phyloP scores from a whole-genome alignment of 2,329 filamentous ascomycete genomes.

The Chaetothyriales sp. region DNA sequence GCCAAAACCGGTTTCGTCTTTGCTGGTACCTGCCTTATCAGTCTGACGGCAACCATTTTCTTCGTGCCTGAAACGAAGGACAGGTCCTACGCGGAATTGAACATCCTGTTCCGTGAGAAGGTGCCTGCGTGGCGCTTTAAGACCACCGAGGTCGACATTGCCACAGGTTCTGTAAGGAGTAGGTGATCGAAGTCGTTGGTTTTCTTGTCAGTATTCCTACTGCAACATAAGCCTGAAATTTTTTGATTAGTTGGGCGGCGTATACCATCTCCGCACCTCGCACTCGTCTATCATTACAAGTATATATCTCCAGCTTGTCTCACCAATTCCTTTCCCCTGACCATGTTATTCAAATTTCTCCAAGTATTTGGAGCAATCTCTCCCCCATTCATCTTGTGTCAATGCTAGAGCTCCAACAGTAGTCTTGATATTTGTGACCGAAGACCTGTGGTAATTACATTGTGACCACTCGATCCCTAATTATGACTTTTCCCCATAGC shows the following conservation, averaged over 20 bases:
- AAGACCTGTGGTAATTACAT: too few relatives aligned
- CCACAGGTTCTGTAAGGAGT: background rate
- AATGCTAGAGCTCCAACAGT: too few relatives aligned
- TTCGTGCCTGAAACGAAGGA: constrained; percentile 32
- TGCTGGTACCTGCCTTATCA: constrained; percentile 26
- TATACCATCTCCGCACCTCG: background rate
- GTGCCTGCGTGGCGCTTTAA: constrained; percentile 31
- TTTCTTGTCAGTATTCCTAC: background rate
- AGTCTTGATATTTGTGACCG: too few relatives aligned
- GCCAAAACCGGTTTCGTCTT: constrained; percentile 25
- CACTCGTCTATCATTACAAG: background rate
- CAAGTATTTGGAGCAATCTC: too few relatives aligned
- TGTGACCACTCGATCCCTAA: too few relatives aligned
- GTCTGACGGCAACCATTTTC: constrained; percentile 29
- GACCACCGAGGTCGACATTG: constrained; percentile 28
- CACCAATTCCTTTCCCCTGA: background rate
- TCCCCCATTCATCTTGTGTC: too few relatives aligned
- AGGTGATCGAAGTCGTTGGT: background rate
- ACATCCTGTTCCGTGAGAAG: constrained; percentile 32
- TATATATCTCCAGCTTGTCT: too few relatives aligned
- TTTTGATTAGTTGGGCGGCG: background rate
- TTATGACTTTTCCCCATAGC: too few relatives aligned
- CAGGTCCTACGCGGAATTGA: constrained; percentile 32
- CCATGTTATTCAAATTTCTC: too few relatives aligned
- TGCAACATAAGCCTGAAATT: background rate